A percentile compares a stretch with the other conserved stretches of the same genome.
These are phyloP conservation scores for Ophiocordyceps australis DNA, from an alignment of 2,329 filamentous ascomycete species.

Conservation along the genomic window DNA sequence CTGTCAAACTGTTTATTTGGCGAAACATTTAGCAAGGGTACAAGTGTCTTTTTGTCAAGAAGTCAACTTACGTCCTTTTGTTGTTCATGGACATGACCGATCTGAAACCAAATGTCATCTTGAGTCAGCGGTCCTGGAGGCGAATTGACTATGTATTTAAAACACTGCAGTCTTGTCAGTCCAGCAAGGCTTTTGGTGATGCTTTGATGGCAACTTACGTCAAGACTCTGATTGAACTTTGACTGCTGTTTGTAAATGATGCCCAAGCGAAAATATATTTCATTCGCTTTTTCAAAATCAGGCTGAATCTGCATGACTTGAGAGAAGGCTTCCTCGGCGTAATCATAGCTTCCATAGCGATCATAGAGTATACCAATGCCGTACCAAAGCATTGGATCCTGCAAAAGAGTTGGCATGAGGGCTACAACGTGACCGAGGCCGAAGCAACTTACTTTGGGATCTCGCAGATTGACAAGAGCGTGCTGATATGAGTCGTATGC, in stretches of 20 bases:
- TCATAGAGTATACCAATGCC: constrained; percentile 97
- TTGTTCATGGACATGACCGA: constrained; percentile 95
- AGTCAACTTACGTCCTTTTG: constrained; percentile 72
- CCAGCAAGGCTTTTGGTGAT: no score
- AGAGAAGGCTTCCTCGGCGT: constrained; percentile 94
- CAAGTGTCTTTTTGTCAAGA: no score
- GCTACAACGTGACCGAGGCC: no score
- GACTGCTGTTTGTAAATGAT: constrained; percentile 99
- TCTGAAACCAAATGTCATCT: constrained; percentile 99
- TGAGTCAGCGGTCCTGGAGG: constrained; percentile 85
- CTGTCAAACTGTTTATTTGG: constrained; percentile 91
- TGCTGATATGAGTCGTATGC: constrained; percentile 95
- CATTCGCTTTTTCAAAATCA: constrained; percentile 94
- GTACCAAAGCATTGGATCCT: constrained; percentile 98
- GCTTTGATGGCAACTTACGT: constrained; percentile 52
- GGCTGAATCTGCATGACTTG: constrained; percentile 98
- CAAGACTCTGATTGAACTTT: constrained; percentile 80
- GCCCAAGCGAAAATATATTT: constrained; percentile 96
- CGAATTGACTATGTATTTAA: constrained; percentile 91
- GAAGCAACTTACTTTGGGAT: constrained; percentile 56
- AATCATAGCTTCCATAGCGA: constrained; percentile 86
- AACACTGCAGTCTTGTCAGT: constrained; percentile 44
- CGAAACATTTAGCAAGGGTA: no score
- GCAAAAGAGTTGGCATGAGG: constrained; percentile 2
- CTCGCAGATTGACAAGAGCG: constrained; percentile 77